A percentile compares a stretch with the other conserved stretches of the same genome.
Conservation (phyloP, 306 rosid genomes). For the Begonia masoniana region DNA sequence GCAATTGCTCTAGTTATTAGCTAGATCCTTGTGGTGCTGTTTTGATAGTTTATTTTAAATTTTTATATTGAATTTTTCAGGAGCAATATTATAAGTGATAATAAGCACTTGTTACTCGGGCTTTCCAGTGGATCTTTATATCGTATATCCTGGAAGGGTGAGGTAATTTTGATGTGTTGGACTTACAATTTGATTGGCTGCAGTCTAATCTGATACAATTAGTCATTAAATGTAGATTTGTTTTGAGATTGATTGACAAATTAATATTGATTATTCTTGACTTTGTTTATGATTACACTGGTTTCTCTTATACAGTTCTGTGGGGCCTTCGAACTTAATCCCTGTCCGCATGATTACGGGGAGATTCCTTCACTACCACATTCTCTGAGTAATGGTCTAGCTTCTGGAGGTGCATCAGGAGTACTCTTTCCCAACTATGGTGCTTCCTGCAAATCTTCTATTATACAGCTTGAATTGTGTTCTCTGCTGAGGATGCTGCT, state of each 20-base stretch:
- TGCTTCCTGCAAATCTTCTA: constrained; percentile 36
- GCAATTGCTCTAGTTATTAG: background rate
- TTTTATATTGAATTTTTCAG: constrained; percentile 28
- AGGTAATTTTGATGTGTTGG: constrained; percentile 40
- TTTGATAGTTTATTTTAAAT: constrained; percentile 15
- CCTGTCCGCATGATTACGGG: constrained; percentile 25
- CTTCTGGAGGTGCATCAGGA: constrained; percentile 34
- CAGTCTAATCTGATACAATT: constrained; percentile 2
- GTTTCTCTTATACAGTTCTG: constrained; percentile 59
- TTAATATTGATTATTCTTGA: background rate
- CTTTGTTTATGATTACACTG: constrained; percentile 3
- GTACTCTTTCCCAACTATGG: constrained; percentile 24
- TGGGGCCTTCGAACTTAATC: constrained; percentile 67
- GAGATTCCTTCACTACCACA: constrained; percentile 29
- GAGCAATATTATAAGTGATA: constrained; percentile 83
- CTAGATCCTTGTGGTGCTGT: constrained; percentile 9
- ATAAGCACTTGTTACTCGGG: constrained; percentile 74
- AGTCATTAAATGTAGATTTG: background rate
- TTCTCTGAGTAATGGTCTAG: constrained; percentile 53
- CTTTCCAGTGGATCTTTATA: constrained; percentile 86
- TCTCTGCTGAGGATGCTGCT: constrained; percentile 63
- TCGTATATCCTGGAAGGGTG: constrained; percentile 93
- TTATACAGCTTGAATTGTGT: constrained; percentile 73
- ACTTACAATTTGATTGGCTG: background rate
- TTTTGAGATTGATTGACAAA: constrained; percentile 1